These are phyloP conservation scores for Parathielavia hyrcaniae DNA, from an alignment of 495 filamentous ascomycete genomes.

Conservation along the genomic window DNA sequence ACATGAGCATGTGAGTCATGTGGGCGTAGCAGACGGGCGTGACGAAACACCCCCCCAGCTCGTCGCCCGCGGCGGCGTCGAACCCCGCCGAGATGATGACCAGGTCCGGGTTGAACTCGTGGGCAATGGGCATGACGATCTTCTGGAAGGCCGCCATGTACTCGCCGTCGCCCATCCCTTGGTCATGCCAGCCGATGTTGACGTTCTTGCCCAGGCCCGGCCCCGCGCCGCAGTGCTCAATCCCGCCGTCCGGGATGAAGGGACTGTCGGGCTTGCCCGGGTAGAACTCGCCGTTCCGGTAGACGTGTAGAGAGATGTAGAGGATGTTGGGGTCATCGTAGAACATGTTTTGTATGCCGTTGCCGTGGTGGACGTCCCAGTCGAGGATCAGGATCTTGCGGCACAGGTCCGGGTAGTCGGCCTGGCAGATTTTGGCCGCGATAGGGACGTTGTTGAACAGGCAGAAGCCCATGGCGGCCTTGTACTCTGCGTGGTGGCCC, in stretches of 20 bases:
- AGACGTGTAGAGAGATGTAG: conserved; percentile 95
- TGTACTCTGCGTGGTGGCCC: conserved; percentile 86
- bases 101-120: conserved; percentile 88
- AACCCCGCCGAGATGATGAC: conserved; percentile 96
- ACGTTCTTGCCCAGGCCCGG: conserved; percentile 80
- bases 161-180: conserved; percentile 94
- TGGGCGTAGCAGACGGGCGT: conserved; percentile 88
- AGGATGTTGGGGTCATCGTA: conserved; percentile 91
- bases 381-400: conserved; percentile 89
- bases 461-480: conserved; percentile 86
- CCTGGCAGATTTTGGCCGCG: conserved; percentile 75
- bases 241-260: conserved; percentile 58
- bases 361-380: conserved; percentile 86
- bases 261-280: conserved; percentile 60
- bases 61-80: conserved; percentile 89
- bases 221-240: conserved; percentile 68
- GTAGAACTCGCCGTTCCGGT: conserved; percentile 76
- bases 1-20: conserved; percentile 99
- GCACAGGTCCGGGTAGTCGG: conserved; percentile 65
- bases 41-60: conserved; percentile 85
- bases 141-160: conserved; percentile 95
- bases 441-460: conserved; percentile 96
- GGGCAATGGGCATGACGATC: conserved; percentile 93
- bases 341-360: conserved; percentile 94
- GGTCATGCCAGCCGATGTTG: conserved; percentile 88